These are phyloP conservation scores for Ophiostoma fasciatum DNA, from an alignment of 2,329 filamentous ascomycete species.

Conservation along the genomic window DNA sequence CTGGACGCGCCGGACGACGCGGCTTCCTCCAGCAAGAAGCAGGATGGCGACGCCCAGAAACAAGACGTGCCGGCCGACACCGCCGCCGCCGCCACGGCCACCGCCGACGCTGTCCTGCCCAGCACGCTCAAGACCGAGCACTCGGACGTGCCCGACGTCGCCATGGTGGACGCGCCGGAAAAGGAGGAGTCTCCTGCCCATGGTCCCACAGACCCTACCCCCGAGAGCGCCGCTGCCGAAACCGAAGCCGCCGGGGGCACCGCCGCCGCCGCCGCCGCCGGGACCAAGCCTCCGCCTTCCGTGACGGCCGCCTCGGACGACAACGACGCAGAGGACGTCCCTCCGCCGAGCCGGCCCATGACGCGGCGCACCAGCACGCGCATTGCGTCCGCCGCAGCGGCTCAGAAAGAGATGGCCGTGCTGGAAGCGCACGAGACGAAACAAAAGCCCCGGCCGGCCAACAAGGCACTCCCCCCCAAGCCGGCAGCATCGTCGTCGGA, in stretches of 20 bases:
- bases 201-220: background rate
- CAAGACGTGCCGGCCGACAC: too few species aligned
- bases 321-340: background rate
- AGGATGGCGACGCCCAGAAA: background rate
- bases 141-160: background rate
- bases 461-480: too few species aligned
- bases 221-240: background rate
- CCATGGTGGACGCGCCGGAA: background rate
- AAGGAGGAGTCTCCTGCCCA: too few species aligned
- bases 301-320: background rate
- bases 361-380: conserved; percentile 10
- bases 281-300: too few species aligned
- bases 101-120: background rate
- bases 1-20: too few species aligned
- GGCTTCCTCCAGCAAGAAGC: too few species aligned
- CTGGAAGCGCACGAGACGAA: conserved; percentile 3
- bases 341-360: conserved; percentile 1
- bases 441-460: too few species aligned
- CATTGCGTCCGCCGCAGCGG: conserved; percentile 7
- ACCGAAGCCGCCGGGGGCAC: background rate
- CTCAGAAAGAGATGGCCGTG: conserved; percentile 6
- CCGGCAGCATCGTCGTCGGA: too few species aligned
- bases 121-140: conserved; percentile 1
- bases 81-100: too few species aligned
- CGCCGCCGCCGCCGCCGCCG: too few species aligned